A percentile compares a stretch with the other conserved stretches of the same genome.
These are phyloP conservation scores for Ophiostoma ulmi DNA, from an alignment of 2,329 filamentous ascomycete species.

Conservation along the genomic window DNA sequence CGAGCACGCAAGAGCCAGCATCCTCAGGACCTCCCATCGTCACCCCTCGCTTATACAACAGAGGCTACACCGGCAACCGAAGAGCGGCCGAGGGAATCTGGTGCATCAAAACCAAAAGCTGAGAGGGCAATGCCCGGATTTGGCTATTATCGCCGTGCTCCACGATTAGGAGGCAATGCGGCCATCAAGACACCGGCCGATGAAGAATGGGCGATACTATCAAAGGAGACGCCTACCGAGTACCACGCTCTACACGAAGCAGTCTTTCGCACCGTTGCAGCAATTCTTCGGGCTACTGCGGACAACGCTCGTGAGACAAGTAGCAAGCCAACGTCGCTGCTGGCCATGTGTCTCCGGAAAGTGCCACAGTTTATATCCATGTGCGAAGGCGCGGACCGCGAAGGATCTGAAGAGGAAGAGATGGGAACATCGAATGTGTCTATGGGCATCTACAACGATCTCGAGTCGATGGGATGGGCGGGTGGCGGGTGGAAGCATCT, in stretches of 20 bases:
- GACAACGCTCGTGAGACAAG: slow-evolving; percentile 5
- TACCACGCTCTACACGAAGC: slow-evolving; percentile 41
- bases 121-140: background rate
- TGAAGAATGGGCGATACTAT: slow-evolving; percentile 36
- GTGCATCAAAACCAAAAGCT: background rate
- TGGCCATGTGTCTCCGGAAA: slow-evolving; percentile 46
- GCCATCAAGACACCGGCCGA: slow-evolving; percentile 31
- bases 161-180: background rate
- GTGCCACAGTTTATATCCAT: slow-evolving; percentile 45
- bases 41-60: slow-evolving; percentile 26
- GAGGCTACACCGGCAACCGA: background rate
- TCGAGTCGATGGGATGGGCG: slow-evolving; percentile 40
- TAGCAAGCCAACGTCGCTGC: slow-evolving; percentile 36
- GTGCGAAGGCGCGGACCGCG: slow-evolving; percentile 41
- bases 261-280: slow-evolving; percentile 43
- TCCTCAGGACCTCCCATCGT: slow-evolving; percentile 28
- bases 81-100: background rate
- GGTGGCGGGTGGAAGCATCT: slow-evolving; percentile 45
- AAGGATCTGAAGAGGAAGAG: slow-evolving; percentile 38
- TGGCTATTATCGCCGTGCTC: slow-evolving; percentile 19
- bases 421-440: slow-evolving; percentile 40
- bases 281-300: slow-evolving; percentile 41
- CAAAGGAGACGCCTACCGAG: slow-evolving; percentile 31
- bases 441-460: slow-evolving; percentile 44
- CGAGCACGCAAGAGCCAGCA: slow-evolving; percentile 31